Percentiles rank a stretch among this genome's conserved stretches.
phyloP scores from a whole-genome alignment of 495 filamentous ascomycete genomes.

The Podospora pseudocomata region DNA sequence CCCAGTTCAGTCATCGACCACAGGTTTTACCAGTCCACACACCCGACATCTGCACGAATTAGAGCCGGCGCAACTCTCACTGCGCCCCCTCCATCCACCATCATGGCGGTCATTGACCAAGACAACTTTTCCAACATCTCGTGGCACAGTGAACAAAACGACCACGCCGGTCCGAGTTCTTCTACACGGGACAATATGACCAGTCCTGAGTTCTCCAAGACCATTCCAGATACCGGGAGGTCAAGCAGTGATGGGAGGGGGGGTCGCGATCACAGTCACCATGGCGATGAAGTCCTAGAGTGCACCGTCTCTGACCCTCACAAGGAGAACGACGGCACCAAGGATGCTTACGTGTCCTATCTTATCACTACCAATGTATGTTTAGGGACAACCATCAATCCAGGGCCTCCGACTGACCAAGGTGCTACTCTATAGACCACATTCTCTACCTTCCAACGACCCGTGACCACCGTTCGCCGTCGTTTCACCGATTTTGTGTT shows the following conservation, averaged over 20 bases:
- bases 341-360: constrained; percentile 95
- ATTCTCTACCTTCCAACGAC: constrained; percentile 84
- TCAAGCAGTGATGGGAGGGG: constrained; percentile 25
- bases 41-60: background rate
- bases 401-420: constrained; percentile 10
- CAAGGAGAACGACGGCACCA: constrained; percentile 96
- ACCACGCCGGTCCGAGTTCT: constrained; percentile 17
- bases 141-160: constrained; percentile 42
- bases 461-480: constrained; percentile 70
- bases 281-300: constrained; percentile 76
- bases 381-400: background rate
- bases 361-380: constrained; percentile 80
- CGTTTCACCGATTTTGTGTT: constrained; percentile 98
- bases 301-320: constrained; percentile 76
- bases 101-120: constrained; percentile 47
- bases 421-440: constrained; percentile 62
- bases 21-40: background rate
- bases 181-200: constrained; percentile 17
- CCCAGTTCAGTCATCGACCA: background rate
- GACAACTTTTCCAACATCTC: constrained; percentile 52
- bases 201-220: constrained; percentile 22
- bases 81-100: constrained; percentile 9
- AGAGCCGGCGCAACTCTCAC: background rate
- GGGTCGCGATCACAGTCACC: constrained; percentile 56
- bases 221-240: constrained; percentile 26